Percentiles rank a stretch among this genome's conserved stretches.
Evolutionary conservation across 805 yeast genomes (phyloP).

Genomic region (Cephaloascus fragrans): DNA sequence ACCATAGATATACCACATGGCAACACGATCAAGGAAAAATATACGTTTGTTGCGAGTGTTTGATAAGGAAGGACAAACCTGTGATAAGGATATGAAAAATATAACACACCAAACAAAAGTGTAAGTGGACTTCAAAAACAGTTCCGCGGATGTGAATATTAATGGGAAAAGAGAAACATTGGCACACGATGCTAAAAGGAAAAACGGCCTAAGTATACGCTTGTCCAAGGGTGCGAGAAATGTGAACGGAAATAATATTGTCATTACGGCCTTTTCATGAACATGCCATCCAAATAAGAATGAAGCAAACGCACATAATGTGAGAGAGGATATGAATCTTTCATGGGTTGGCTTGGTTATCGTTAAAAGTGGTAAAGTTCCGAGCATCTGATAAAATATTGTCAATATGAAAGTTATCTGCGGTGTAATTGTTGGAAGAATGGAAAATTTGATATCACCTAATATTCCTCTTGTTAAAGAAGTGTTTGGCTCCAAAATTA

Average conservation of each 20-base stretch:
- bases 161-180: conserved; percentile 85
- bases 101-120: conserved; percentile 82
- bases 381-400: conserved; percentile 72
- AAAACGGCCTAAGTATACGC: conserved; percentile 61
- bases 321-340: conserved; percentile 74
- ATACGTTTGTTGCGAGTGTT: conserved; percentile 28
- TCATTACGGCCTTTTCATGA: conserved; percentile 92
- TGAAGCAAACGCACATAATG: conserved; percentile 85
- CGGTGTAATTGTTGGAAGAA: conserved; percentile 77
- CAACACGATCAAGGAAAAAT: conserved; percentile 64
- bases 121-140: conserved; percentile 64
- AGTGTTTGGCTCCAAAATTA: conserved; percentile 5
- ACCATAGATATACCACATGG: conserved; percentile 57
- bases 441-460: conserved; percentile 77
- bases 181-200: conserved; percentile 68
- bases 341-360: conserved; percentile 60
- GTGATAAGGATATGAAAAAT: conserved; percentile 62
- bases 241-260: conserved; percentile 81
- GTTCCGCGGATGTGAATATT: conserved; percentile 70
- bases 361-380: conserved; percentile 62
- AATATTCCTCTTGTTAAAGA: conserved; percentile 71
- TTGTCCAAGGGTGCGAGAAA: conserved; percentile 65
- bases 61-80: conserved; percentile 42
- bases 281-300: conserved; percentile 98
- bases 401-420: conserved; percentile 69